phyloP scores from a whole-genome alignment of 306 rosid species.

The Lathyrus oleraceus region DNA sequence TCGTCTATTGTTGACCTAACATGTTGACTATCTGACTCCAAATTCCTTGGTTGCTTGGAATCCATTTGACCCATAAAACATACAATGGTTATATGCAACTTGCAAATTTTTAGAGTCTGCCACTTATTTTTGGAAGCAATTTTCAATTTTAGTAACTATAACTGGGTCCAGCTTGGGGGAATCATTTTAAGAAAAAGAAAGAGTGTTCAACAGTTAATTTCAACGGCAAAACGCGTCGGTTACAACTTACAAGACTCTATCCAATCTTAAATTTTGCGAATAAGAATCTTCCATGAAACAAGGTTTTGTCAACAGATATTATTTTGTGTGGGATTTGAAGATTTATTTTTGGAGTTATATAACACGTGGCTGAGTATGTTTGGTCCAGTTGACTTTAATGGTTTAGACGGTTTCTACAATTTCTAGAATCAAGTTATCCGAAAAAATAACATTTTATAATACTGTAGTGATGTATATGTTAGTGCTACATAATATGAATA shows the following conservation, averaged over 20 bases:
- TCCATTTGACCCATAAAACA: not conserved
- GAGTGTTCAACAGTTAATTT: slow-evolving; percentile 12
- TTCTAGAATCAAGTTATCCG: slow-evolving; percentile 25
- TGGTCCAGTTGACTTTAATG: slow-evolving; percentile 20
- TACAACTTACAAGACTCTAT: not conserved
- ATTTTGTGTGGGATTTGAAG: not conserved
- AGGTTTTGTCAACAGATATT: slow-evolving; percentile 19
- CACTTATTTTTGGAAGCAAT: not conserved
- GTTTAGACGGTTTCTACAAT: slow-evolving; percentile 31
- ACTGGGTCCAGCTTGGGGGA: not conserved
- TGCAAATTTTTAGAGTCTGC: not conserved
- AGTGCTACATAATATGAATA: not conserved
- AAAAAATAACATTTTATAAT: not conserved
- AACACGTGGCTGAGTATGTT: not conserved
- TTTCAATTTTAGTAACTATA: not conserved
- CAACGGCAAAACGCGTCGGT: slow-evolving; percentile 21
- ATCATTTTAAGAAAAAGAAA: not conserved
- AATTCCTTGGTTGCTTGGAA: not conserved
- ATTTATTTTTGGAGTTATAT: not conserved
- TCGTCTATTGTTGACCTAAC: not conserved
- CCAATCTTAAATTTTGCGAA: slow-evolving; percentile 6
- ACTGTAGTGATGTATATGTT: not conserved
- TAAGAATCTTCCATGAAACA: slow-evolving; percentile 33
- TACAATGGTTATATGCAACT: not conserved
- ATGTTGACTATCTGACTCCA: not conserved